Evolutionary conservation across 495 filamentous ascomycete genomes (phyloP), one percentile per base, ranked within the genome.

Genomic region (Aspergillus leporis): DNA sequence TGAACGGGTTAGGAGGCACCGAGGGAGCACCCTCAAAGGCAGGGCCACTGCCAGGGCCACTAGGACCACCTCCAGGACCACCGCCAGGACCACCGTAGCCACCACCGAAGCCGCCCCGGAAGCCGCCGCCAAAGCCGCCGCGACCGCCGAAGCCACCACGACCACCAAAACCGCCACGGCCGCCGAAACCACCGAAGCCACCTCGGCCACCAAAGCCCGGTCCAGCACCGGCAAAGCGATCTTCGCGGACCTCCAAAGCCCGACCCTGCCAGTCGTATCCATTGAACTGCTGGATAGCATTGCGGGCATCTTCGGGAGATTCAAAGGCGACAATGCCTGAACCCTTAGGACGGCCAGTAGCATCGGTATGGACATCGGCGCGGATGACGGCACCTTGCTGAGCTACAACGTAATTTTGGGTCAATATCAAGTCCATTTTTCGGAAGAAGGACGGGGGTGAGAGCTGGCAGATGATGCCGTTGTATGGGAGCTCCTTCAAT

Each of bases 191-290:
- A 13, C 80, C 79, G 55, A 80, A 83, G 48, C 83, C 86, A 23
- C 83, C 84, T 28, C 62, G 55, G 53, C 67, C 63, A 19, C 84
- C 83, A 64, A 80, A 76, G 51, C 81, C 82, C 9, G 72, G 69
- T 31, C 81, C 81, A 23, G 85, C 71, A 56, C 85, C 87, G 38
- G 95, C 95, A 71, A 93, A 98, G 38, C 95, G 88, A 73, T 98
- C 94, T 70, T 98, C 95, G 61, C 95, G 92, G 51, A 98, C 94
- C 70, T 98, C 95, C 36, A 98, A 81, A 55, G 86, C 73, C 59
- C 94, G 90, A 19, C 94, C 94, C 73, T 98, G 93, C 94, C 94
- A 98, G 51, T 98, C 94, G 71, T 96, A 97, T 57, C 93, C 93
- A 70, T 98, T 98, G 80, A 97, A 98, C 70, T 97, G 93, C 54